Percentiles rank a stretch among this genome's conserved stretches.
Evolutionary conservation across 1,139 yeast species (phyloP).

Genomic region (Suhomyces kunorum): DNA sequence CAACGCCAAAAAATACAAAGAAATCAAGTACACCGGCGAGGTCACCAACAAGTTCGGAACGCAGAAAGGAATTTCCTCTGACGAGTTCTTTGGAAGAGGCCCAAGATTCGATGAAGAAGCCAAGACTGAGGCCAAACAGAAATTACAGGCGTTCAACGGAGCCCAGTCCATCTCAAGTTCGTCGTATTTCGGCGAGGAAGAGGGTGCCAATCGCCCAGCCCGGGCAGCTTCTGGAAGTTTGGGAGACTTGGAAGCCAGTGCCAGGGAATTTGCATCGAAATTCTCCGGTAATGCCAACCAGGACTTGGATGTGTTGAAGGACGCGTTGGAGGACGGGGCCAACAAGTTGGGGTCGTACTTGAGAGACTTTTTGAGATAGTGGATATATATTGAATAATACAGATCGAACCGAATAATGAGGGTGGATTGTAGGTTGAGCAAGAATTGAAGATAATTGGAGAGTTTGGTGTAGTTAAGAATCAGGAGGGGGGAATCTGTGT

Average conservation of each 20-base stretch:
- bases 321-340: slow-evolving; percentile 95
- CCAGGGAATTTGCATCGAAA: slow-evolving; percentile 67
- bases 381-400: slow-evolving; percentile 3
- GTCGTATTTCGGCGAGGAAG: slow-evolving; percentile 89
- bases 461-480: too few relatives aligned
- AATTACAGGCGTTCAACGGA: slow-evolving; percentile 77
- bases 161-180: slow-evolving; percentile 91
- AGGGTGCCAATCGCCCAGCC: slow-evolving; percentile 32
- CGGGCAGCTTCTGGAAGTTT: slow-evolving; percentile 25
- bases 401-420: not conserved
- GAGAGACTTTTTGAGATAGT: slow-evolving; percentile 73
- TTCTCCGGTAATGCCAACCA: slow-evolving; percentile 79
- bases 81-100: slow-evolving; percentile 90
- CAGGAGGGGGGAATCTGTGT: too few relatives aligned
- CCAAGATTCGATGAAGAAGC: slow-evolving; percentile 74
- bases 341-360: slow-evolving; percentile 79
- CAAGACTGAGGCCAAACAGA: slow-evolving; percentile 74
- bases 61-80: slow-evolving; percentile 94
- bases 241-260: slow-evolving; percentile 54
- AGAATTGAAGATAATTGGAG: too few relatives aligned
- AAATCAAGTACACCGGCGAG: slow-evolving; percentile 65
- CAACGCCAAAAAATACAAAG: slow-evolving; percentile 45
- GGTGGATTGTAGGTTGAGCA: too few relatives aligned
- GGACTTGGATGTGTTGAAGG: slow-evolving; percentile 83
- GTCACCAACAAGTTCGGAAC: slow-evolving; percentile 76